phyloP scores from a whole-genome alignment of 2,329 filamentous ascomycete genomes.

The Sclerotinia subarctica region DNA sequence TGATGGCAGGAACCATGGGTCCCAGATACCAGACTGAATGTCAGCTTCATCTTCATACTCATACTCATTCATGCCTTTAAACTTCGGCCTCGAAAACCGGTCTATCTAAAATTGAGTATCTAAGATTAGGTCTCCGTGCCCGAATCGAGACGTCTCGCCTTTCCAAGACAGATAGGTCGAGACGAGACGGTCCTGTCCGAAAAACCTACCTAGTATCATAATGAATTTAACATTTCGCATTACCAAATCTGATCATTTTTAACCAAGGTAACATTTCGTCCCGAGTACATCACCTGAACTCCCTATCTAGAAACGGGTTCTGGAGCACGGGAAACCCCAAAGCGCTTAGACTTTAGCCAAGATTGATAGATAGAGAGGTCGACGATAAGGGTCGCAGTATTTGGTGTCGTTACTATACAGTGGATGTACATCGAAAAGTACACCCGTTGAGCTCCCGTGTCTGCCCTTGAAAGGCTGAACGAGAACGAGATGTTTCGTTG shows the following conservation, averaged over 20 bases:
- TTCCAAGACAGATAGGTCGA: background rate
- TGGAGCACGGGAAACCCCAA: background rate
- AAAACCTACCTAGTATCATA: background rate
- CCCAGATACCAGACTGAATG: background rate
- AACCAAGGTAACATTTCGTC: background rate
- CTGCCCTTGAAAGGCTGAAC: background rate
- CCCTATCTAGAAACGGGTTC: background rate
- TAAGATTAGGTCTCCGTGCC: conserved; percentile 13
- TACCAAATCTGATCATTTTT: background rate
- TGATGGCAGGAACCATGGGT: background rate
- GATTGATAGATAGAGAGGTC: background rate
- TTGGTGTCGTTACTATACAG: background rate
- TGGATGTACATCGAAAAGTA: background rate
- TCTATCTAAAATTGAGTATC: background rate
- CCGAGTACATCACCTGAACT: conserved; percentile 3
- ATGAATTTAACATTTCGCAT: background rate
- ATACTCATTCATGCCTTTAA: conserved; percentile 2
- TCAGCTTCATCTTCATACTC: background rate
- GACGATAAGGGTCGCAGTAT: conserved; percentile 2
- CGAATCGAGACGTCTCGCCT: conserved; percentile 2
- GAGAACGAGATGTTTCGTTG: background rate
- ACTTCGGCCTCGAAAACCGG: conserved; percentile 8
- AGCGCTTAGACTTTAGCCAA: background rate
- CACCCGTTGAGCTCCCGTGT: background rate
- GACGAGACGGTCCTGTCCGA: background rate